Base-by-base conservation (phyloP, 495 filamentous ascomycete species). In the Penicillium chermesinum region DNA sequence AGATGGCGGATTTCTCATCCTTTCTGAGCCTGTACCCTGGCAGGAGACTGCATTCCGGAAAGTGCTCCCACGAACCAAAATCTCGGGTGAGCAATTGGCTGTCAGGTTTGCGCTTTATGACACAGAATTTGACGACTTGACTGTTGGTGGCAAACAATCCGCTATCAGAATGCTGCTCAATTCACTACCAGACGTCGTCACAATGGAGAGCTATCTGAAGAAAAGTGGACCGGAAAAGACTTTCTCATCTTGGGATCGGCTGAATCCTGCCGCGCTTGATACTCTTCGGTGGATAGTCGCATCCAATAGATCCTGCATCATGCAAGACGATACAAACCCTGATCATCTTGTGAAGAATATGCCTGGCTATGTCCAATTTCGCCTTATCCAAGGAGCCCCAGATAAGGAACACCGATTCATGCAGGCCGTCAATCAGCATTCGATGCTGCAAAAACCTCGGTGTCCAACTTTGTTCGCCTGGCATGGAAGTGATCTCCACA, bases 391-490 rank as follows among this genome's bases (percentile, higher is more conserved):
- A 73, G 91, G 91, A 12, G 84, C 89, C 1, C 88, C 88, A 1
- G 91, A 95, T 61, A 95, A 91, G 59, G 91, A 97, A 57, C 73
- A 85, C 33, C 77, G 81, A n/a, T 96, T 97, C 60, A 65, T 84
- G 3, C 60, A 79, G 18, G 78, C 82, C 5, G 74, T 95, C 0
- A 69, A 75, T 17, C 60, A 73, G 3, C 64, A 76, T 2, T 63
- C 72, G 0, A 44, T 57, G 10, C 59, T 64, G 1, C 51, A 72
- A 12, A 65, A 70, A 6, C 35, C 50, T 7, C 55, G 58, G 18
- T 65, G 83, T 52, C 85, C 88, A 0, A 89, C 89, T 0, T 55
- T 94, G 1, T 91, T 91, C 60, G 88, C 86, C 1, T 95, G 83
- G 78, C 88, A 93, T 62, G 91, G 91, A 3, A 94, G 88, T 55